A percentile compares a stretch with the other conserved stretches of the same genome.
phyloP scores from a whole-genome alignment of 192 early-diverging fungal species.

The Umbelopsis isabellina region DNA sequence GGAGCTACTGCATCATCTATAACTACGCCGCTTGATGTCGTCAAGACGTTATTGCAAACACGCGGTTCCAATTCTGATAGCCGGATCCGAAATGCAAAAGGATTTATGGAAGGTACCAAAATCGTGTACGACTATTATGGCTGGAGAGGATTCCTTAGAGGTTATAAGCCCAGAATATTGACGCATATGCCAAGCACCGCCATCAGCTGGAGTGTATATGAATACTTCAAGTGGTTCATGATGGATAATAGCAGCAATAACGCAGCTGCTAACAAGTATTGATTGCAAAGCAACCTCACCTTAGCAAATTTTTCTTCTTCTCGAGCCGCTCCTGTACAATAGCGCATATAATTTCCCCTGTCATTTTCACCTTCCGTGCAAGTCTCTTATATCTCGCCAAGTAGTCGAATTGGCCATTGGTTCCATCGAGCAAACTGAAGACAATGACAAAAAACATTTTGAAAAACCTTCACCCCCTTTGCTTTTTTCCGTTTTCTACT shows the following conservation, averaged over 20 bases:
- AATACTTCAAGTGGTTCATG: conserved; percentile 81
- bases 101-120: conserved; percentile 67
- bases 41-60: conserved; percentile 95
- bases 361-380: neutral
- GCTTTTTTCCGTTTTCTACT: neutral
- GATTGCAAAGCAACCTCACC: too few relatives aligned
- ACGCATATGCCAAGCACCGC: conserved; percentile 93
- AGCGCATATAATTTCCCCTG: conserved; percentile 2
- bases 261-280: neutral
- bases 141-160: conserved; percentile 75
- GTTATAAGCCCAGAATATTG: conserved; percentile 80
- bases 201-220: conserved; percentile 94
- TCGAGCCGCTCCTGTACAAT: conserved; percentile 13
- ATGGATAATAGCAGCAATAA: conserved; percentile 7
- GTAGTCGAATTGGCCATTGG: too few relatives aligned
- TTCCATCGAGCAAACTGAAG: too few relatives aligned
- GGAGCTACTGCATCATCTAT: conserved; percentile 85
- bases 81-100: conserved; percentile 70
- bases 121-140: conserved; percentile 84
- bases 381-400: neutral
- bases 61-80: conserved; percentile 76
- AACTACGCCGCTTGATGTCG: conserved; percentile 95
- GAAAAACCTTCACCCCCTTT: neutral
- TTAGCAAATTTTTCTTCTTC: neutral
- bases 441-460: neutral